Percentiles rank a stretch among this genome's conserved stretches.
phyloP scores from a whole-genome alignment of 2,329 filamentous ascomycete genomes.

The Coniochaeta sp. region DNA sequence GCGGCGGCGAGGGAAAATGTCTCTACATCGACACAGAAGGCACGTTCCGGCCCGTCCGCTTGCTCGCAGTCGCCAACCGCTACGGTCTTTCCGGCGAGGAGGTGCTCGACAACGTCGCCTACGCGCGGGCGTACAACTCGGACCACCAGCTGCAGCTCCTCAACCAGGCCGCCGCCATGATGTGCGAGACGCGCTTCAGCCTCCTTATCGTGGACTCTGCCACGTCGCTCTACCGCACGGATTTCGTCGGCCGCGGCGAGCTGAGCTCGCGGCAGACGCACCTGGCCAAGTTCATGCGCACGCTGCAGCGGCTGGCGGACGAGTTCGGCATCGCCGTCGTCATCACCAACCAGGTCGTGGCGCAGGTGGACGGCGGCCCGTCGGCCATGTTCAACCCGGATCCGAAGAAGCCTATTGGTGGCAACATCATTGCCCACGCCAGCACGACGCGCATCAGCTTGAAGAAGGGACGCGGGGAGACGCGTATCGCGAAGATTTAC shows the following conservation, averaged over 20 bases:
- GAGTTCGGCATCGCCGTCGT: constrained; percentile 96
- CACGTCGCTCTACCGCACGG: constrained; percentile 89
- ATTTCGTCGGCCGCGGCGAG: constrained; percentile 95
- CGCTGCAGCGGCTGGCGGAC: constrained; percentile 68
- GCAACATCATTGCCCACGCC: constrained; percentile 97
- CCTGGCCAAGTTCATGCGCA: constrained; percentile 82
- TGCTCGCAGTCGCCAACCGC: constrained; percentile 86
- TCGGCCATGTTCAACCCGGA: constrained; percentile 99
- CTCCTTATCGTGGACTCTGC: constrained; percentile 94
- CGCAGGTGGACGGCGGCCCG: constrained; percentile 93
- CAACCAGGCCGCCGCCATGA: constrained; percentile 94
- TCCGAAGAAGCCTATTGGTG: constrained; percentile 97
- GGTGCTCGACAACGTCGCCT: constrained; percentile 96
- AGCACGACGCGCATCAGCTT: constrained; percentile 90
- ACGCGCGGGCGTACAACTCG: constrained; percentile 96
- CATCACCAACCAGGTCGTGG: constrained; percentile 98
- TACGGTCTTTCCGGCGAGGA: constrained; percentile 95
- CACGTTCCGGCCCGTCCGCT: constrained; percentile 86
- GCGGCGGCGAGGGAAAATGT: constrained; percentile 95
- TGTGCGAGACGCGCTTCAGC: constrained; percentile 98
- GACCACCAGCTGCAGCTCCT: constrained; percentile 94
- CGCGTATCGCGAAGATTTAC: constrained; percentile 97
- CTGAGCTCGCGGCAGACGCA: constrained; percentile 89
- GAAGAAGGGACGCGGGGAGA: constrained; percentile 94
- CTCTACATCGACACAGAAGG: constrained; percentile 98